A percentile compares a stretch with the other conserved stretches of the same genome.
Conservation (phyloP, 768 basidiomycete genomes). For the Rhodosporidiobolus sp. region DNA sequence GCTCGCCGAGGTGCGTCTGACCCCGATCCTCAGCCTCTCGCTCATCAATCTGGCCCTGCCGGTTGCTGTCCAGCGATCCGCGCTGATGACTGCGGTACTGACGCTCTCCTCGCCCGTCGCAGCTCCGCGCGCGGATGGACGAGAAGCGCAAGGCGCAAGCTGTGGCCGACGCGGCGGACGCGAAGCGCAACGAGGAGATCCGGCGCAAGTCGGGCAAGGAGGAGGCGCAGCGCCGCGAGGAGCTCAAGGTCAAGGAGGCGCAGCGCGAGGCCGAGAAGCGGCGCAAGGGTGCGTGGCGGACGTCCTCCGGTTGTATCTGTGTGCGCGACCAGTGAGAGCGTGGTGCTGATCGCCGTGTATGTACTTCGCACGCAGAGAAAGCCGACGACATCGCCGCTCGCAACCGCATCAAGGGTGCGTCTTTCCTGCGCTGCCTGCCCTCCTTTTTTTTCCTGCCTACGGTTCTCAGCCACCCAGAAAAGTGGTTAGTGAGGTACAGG, state of each 20-base stretch:
- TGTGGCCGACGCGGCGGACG: conserved; percentile 67
- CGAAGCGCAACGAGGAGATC: conserved; percentile 68
- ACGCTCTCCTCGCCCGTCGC: background rate
- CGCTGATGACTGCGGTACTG: too few relatives aligned
- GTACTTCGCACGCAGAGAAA: conserved; percentile 62
- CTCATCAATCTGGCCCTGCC: background rate
- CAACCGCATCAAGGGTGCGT: conserved; percentile 71
- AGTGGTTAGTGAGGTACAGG: too few relatives aligned
- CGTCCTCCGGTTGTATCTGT: background rate
- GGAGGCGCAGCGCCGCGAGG: conserved; percentile 71
- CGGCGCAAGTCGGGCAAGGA: conserved; percentile 85
- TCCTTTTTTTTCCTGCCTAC: too few relatives aligned
- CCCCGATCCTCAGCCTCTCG: too few relatives aligned
- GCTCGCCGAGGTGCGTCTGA: conserved; percentile 58
- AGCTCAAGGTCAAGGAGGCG: conserved; percentile 58
- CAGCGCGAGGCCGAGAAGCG: conserved; percentile 68
- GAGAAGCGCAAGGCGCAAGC: conserved; percentile 73
- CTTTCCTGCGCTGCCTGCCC: too few relatives aligned
- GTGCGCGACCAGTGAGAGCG: background rate
- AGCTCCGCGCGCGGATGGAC: conserved; percentile 69
- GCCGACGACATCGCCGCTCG: conserved; percentile 78
- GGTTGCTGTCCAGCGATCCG: too few relatives aligned
- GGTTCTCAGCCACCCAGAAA: too few relatives aligned
- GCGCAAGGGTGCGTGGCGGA: conserved; percentile 59
- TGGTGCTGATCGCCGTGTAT: too few relatives aligned